These are phyloP conservation scores for Leccinum rimulosum DNA, from an alignment of 768 basidiomycete genomes.

Conservation along the genomic window DNA sequence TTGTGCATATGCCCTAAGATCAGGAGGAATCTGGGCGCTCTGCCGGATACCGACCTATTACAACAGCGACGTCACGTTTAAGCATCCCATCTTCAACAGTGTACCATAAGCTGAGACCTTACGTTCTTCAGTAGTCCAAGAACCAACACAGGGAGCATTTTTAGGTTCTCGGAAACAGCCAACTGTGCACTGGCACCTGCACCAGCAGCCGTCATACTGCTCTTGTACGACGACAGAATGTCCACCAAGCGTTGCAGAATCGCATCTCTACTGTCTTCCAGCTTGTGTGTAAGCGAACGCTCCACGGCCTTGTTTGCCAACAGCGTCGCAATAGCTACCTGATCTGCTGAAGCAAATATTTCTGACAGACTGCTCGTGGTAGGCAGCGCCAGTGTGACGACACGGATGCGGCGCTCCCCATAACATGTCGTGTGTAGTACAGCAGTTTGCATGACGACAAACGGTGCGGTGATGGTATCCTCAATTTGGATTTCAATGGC, in stretches of 20 bases:
- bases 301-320: slow-evolving; percentile 94
- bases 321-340: slow-evolving; percentile 79
- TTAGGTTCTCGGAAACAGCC: slow-evolving; percentile 89
- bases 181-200: slow-evolving; percentile 93
- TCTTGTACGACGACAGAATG: slow-evolving; percentile 86
- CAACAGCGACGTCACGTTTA: neutral
- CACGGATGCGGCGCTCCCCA: slow-evolving; percentile 89
- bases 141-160: slow-evolving; percentile 87
- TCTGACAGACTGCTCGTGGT: slow-evolving; percentile 88
- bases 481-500: slow-evolving; percentile 95
- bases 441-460: slow-evolving; percentile 93
- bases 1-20: slow-evolving; percentile 94
- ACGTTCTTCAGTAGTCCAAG: slow-evolving; percentile 95
- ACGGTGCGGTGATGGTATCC: slow-evolving; percentile 85
- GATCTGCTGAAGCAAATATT: slow-evolving; percentile 87
- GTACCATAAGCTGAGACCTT: slow-evolving; percentile 25
- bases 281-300: slow-evolving; percentile 75
- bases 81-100: neutral
- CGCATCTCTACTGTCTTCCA: slow-evolving; percentile 89
- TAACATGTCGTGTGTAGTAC: slow-evolving; percentile 93
- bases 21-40: slow-evolving; percentile 95
- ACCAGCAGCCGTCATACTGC: slow-evolving; percentile 92
- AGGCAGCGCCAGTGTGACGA: slow-evolving; percentile 83
- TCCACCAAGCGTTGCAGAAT: slow-evolving; percentile 82
- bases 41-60: slow-evolving; percentile 86